Base-by-base conservation (phyloP, 495 filamentous ascomycete genomes). In the Annulohypoxylon bovei region DNA sequence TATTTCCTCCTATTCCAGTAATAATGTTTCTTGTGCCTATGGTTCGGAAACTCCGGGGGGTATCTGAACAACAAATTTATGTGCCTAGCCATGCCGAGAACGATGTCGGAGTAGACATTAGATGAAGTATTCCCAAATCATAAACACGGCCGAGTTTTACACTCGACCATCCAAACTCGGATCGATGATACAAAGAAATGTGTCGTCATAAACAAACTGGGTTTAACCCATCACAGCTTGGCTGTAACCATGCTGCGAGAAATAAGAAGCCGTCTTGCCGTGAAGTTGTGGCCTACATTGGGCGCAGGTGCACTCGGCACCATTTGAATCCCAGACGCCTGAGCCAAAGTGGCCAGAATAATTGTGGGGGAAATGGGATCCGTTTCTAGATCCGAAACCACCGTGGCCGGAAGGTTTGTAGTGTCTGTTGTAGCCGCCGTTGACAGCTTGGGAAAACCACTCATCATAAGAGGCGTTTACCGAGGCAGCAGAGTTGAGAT, bases 281-380 rank as follows among this genome's bases (percentile, higher is more conserved):
- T 76, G 89, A 16, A 71, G 42, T 25, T 75, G 74, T 16, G 67
- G 20, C 8, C 82, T 79, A 78, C 92, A 95, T 58, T 88, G 86
- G 50, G 81, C 76, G 76, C 92, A 95, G 63, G 82, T 84, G 76
- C 92, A 95, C 18, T 89, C 91, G 28, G 85, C 84, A 47, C 85
- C 85, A 39, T 82, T 84, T 65, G 86, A 85, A 62, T 86, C 81
- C 87, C 90, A 91, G 28, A 83, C 80, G 75, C 79, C 83, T 54
- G 88, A 86, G 22, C 83, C 82, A 61, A 89, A 88, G 30, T 84
- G 83, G 62, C 86, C 79, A 50, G 79, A 83, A 62, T 84, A 88
- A 61, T 25, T 69, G 33, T 68, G 77, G 55, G 69, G 60, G 20
- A 70, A 74, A 22, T 75, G 77, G 8, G 77, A 72, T 22, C 75